phyloP scores from a whole-genome alignment of 495 filamentous ascomycete genomes.

The Letharia columbiana region DNA sequence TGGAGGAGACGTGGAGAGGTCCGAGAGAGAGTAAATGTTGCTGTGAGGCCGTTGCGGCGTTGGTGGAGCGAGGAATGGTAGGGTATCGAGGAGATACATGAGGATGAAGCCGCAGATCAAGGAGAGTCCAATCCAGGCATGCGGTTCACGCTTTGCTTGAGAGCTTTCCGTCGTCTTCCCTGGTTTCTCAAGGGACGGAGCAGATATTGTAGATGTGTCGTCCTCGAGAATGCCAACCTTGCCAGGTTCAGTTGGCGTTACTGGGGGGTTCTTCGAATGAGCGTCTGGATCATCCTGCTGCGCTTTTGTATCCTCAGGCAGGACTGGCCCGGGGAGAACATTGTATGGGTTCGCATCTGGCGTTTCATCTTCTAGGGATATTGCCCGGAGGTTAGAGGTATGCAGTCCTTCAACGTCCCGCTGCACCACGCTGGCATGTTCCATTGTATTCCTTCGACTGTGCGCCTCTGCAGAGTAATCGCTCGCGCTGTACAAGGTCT shows the following conservation, averaged over 20 bases:
- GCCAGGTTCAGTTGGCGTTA: slow-evolving; percentile 26
- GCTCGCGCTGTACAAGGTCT: slow-evolving; percentile 69
- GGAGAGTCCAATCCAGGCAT: slow-evolving; percentile 75
- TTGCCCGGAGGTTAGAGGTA: slow-evolving; percentile 2
- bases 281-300: slow-evolving; percentile 5
- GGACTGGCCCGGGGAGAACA: slow-evolving; percentile 26
- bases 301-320: slow-evolving; percentile 20
- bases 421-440: neutral
- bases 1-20: slow-evolving; percentile 27
- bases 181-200: slow-evolving; percentile 16
- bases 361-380: slow-evolving; percentile 8
- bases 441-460: slow-evolving; percentile 5
- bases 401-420: neutral
- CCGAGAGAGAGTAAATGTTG: slow-evolving; percentile 28
- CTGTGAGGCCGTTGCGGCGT: slow-evolving; percentile 38
- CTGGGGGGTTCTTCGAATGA: slow-evolving; percentile 15
- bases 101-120: slow-evolving; percentile 84
- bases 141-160: slow-evolving; percentile 40
- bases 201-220: slow-evolving; percentile 11
- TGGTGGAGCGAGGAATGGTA: slow-evolving; percentile 62
- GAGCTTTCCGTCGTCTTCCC: slow-evolving; percentile 5
- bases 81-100: slow-evolving; percentile 92
- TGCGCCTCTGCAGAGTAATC: slow-evolving; percentile 35
- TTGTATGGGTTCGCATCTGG: slow-evolving; percentile 17
- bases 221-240: slow-evolving; percentile 23